Evolutionary conservation across 495 filamentous ascomycete species (phyloP), one percentile per base, ranked within the genome.

Genomic region (Cryomyces antarcticus): DNA sequence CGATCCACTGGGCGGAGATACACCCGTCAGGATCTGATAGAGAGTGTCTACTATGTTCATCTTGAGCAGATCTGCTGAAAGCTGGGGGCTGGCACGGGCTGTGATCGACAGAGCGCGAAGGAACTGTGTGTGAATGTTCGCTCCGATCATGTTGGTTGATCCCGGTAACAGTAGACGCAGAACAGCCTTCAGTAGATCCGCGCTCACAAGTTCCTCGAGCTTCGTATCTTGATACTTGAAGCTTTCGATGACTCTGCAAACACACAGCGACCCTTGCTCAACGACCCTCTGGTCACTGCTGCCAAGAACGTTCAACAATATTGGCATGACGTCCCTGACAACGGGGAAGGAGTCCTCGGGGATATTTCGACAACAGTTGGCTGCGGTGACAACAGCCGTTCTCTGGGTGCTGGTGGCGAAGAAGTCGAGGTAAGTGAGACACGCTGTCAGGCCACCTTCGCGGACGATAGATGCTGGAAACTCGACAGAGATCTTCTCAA

Each of bases 1-100:
- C 5, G 69, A 70, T 36, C 80, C 80, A 49, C 65, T 72, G 24
- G 89, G 89, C 5, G 89, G 82, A 0, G 89, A 99, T 0, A 99
- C 82, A 31, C 92, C 89, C 1, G 92, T 99, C 46, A 99, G 62
- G 33, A 96, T 99, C 58, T 99, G 89, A 58, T 94, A 96, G 7
- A 99, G 70, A 1, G 89, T 99, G 56, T 99, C 89, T 12, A 96
- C 89, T 37, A 99, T 80, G 53, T 93, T 84, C 79, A 95, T 84
- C 62, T 86, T 92, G 56, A 99, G 76, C 9, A 99, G 67, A 51
- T 93, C 88, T 12, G 81, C 80, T 10, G 92, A 93, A 37, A 95
- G 61, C 5, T 67, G 70, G 29, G 92, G 82, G 56, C 92, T 96
- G 4, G 83, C 84, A 43, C 79, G 82, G 9, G 86, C 83, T 4